phyloP scores from a whole-genome alignment of 169 alveolate species.

The Cryptosporidium parvum region DNA sequence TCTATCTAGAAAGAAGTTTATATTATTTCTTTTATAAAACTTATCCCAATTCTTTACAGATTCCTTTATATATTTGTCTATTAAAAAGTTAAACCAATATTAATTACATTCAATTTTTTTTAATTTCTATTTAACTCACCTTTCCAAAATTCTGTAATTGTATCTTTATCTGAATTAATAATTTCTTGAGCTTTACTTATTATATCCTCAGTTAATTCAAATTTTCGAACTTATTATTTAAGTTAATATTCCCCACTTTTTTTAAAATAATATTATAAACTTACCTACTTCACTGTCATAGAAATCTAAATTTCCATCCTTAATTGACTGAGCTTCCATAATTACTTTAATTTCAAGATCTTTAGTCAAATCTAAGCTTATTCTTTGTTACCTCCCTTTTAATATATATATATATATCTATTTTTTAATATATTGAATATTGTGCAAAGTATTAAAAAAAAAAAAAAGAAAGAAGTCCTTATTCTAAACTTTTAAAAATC shows the following conservation, averaged over 20 bases:
- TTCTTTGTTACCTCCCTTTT: neutral
- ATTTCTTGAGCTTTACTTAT: constrained; percentile 20
- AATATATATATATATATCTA: too few relatives aligned
- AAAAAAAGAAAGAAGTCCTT: too few relatives aligned
- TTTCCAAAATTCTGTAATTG: constrained; percentile 58
- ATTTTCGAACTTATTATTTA: constrained; percentile 14
- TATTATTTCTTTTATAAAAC: constrained; percentile 90
- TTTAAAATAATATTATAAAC: neutral
- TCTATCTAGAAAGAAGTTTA: constrained; percentile 91
- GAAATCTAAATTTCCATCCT: constrained; percentile 36
- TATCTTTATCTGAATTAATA: constrained; percentile 58
- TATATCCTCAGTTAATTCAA: constrained; percentile 58
- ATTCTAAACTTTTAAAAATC: too few relatives aligned
- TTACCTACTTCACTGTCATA: constrained; percentile 68
- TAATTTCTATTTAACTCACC: constrained; percentile 12
- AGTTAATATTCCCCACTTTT: neutral
- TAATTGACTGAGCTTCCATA: neutral
- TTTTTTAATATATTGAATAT: too few relatives aligned
- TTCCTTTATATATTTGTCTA: constrained; percentile 84
- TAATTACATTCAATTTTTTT: neutral
- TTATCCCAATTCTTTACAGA: constrained; percentile 91
- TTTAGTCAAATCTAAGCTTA: neutral
- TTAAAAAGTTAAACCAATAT: neutral
- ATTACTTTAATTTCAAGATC: neutral
- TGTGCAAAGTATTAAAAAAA: too few relatives aligned